These are phyloP conservation scores for Colletotrichum spinosum DNA, from an alignment of 2,329 filamentous ascomycete genomes.

Conservation along the genomic window DNA sequence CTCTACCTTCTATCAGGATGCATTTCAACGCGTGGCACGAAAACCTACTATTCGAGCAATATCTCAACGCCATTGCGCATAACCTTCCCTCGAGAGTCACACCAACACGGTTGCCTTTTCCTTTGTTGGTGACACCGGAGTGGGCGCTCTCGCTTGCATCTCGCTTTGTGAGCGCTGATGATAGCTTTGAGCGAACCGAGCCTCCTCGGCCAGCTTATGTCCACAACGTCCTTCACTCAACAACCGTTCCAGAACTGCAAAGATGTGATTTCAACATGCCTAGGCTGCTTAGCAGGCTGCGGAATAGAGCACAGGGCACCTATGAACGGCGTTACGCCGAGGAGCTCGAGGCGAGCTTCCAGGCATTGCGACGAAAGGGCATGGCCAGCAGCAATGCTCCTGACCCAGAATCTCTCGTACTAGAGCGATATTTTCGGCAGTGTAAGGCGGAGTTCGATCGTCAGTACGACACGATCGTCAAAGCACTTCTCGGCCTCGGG, in stretches of 20 bases:
- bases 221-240: background rate
- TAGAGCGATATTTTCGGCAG: background rate
- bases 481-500: background rate
- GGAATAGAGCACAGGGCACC: background rate
- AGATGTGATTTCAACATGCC: background rate
- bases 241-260: background rate
- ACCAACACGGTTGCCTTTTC: background rate
- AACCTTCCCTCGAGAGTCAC: background rate
- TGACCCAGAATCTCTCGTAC: background rate
- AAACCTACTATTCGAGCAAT: conserved; percentile 41
- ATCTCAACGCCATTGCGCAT: conserved; percentile 39
- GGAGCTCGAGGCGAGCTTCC: background rate
- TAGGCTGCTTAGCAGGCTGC: background rate
- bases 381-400: background rate
- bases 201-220: background rate
- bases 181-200: background rate
- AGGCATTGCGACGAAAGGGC: background rate
- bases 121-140: background rate
- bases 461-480: background rate
- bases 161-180: conserved; percentile 3
- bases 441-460: background rate
- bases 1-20: background rate
- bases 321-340: background rate
- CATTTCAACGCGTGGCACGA: conserved; percentile 40
- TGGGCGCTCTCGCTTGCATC: background rate